These are phyloP conservation scores for Bacidia rubella DNA, from an alignment of 495 filamentous ascomycete species.

Conservation along the genomic window DNA sequence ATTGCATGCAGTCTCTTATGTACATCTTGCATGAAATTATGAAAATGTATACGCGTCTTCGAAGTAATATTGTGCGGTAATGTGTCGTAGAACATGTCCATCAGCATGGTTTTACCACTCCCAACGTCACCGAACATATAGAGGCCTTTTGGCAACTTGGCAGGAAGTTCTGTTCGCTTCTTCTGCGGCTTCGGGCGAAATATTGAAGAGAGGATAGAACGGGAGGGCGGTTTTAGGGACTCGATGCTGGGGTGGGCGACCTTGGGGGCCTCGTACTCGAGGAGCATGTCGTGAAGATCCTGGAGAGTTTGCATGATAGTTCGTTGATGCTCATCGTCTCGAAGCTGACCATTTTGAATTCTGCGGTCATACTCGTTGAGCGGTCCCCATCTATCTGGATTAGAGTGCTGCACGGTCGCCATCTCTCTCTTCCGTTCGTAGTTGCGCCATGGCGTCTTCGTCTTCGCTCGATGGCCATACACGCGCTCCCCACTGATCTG, in stretches of 20 bases:
- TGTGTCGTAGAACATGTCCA: constrained; percentile 97
- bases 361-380: constrained; percentile 76
- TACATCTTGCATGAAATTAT: constrained; percentile 99
- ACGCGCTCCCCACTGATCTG: too few relatives aligned
- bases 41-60: constrained; percentile 96
- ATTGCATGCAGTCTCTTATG: constrained; percentile 83
- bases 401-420: constrained; percentile 8
- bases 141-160: constrained; percentile 68
- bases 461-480: too few relatives aligned
- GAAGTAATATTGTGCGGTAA: constrained; percentile 64
- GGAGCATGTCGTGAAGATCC: constrained; percentile 73
- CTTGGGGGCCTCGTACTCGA: constrained; percentile 53
- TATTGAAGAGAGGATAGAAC: constrained; percentile 56
- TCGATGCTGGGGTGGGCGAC: constrained; percentile 69
- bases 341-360: constrained; percentile 54
- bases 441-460: background rate
- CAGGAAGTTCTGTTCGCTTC: constrained; percentile 41
- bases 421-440: background rate
- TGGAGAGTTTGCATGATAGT: constrained; percentile 87
- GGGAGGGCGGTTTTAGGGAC: constrained; percentile 37
- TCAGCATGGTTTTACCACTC: constrained; percentile 97
- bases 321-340: constrained; percentile 84
- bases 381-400: constrained; percentile 42
- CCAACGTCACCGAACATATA: constrained; percentile 97
- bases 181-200: constrained; percentile 39